Evolutionary conservation across 371 early-diverging fungal species (phyloP), one percentile per base, ranked within the genome.

Genomic region (Nematocida sp.): DNA sequence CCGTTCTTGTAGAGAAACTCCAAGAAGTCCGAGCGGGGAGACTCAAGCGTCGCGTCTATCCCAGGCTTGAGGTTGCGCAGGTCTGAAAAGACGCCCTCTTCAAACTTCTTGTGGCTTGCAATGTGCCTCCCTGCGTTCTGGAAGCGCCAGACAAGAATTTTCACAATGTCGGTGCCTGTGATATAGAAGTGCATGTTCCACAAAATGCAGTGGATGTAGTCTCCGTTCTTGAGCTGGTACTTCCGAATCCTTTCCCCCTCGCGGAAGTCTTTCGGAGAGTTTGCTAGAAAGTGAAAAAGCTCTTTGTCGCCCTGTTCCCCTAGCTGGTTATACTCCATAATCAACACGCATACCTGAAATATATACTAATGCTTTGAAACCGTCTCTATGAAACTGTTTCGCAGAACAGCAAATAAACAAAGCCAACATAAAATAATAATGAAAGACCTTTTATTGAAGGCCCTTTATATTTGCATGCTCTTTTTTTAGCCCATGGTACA

Each of bases 71-170:
- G 85, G 78, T 93, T 93, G 52, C 99, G 85, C 76, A 99, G 85
- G 79, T 99, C 99, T 52, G 84, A 83, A 81, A 99, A 98, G 17
- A 99, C 89, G 54, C 97, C 99, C 82, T 96, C 99, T 81, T 96
- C 97, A 83, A 98, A 96, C 86, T 98, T 98, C 80, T 96, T 96
- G 66, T 90, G 84, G 77, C 90, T 89, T 43, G 83, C 83, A 27
- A 96, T 89, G 11, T 89, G 91, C 21, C 97, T 63, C 85, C 56
- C 91, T 87, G 83, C 91, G 88, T 60, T 88, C 54, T 91, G 89
- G 80, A 96, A 95, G 38, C 96, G 88, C 82, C 90, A 94, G 21
- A 90, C 87, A 1, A 98, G 86, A 0, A 90, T 89, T 37, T 93
- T 89, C 19, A 96, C 94, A 78, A 98, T 96, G 80, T 98, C 99